Evolutionary conservation across 2,329 filamentous ascomycete genomes (phyloP).

Genomic region (Tolypocladium sp.): DNA sequence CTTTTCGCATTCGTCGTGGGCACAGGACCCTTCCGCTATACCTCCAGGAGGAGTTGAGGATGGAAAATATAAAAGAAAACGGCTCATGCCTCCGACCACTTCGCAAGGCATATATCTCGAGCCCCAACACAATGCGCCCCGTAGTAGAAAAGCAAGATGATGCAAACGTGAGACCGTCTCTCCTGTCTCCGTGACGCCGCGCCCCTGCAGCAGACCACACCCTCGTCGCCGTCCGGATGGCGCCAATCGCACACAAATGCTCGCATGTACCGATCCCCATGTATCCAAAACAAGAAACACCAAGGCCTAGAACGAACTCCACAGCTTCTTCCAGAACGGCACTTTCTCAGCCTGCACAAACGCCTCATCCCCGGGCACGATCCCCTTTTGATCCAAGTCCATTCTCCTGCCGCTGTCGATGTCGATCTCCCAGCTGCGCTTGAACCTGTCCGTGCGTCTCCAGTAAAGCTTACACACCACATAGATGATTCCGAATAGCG

Average conservation of each 20-base stretch:
- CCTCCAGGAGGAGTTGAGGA: not conserved
- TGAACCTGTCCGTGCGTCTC: slow-evolving; percentile 37
- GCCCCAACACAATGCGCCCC: not conserved
- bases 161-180: not conserved
- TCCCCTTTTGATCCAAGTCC: slow-evolving; percentile 39
- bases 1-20: not conserved
- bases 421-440: slow-evolving; percentile 44
- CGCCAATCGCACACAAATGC: not conserved
- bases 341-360: slow-evolving; percentile 14
- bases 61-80: not conserved
- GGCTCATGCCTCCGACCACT: not conserved
- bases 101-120: not conserved
- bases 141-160: not conserved
- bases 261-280: not conserved
- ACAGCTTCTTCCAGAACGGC: slow-evolving; percentile 34
- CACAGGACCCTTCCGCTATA: not conserved
- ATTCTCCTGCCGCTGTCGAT: slow-evolving; percentile 44
- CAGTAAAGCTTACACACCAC: slow-evolving; percentile 44
- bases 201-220: not conserved
- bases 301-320: slow-evolving; percentile 27
- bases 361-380: slow-evolving; percentile 17
- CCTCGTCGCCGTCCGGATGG: not conserved
- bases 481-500: slow-evolving; percentile 50
- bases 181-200: not conserved
- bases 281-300: not conserved